A percentile compares a stretch with the other conserved stretches of the same genome.
Evolutionary conservation across 345 rosid species (phyloP).

Genomic region (Gossypium anomalum): DNA sequence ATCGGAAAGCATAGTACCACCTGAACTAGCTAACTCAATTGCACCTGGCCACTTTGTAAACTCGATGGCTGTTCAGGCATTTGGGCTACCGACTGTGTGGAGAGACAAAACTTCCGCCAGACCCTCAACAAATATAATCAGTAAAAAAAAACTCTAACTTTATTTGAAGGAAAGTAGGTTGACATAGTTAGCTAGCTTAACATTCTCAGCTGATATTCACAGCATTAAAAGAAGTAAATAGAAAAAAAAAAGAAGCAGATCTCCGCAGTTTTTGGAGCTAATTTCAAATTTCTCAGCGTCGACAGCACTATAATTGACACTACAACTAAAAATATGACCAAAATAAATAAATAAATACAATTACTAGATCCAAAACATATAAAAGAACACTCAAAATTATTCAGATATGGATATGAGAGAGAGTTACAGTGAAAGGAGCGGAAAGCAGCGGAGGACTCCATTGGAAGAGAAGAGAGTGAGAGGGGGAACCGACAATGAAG

Average conservation of each 20-base stretch:
- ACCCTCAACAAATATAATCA: too few relatives aligned
- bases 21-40: too few relatives aligned
- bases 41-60: too few relatives aligned
- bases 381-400: neutral
- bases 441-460: constrained; percentile 69
- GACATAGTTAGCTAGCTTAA: neutral
- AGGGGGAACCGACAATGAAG: neutral
- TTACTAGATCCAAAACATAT: neutral
- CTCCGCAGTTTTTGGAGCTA: neutral
- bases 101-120: too few relatives aligned
- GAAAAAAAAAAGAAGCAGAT: neutral
- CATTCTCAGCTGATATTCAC: neutral
- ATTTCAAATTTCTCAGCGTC: neutral
- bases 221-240: neutral
- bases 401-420: neutral
- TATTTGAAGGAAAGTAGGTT: neutral
- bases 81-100: too few relatives aligned
- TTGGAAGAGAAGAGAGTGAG: constrained; percentile 26
- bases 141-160: neutral
- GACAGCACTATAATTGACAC: neutral
- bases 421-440: constrained; percentile 61
- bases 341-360: neutral
- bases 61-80: too few relatives aligned
- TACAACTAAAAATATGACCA: neutral
- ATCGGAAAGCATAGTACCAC: too few relatives aligned